These are phyloP conservation scores for Backusella sp. DNA, from an alignment of 192 early-diverging fungal genomes.

Conservation along the genomic window DNA sequence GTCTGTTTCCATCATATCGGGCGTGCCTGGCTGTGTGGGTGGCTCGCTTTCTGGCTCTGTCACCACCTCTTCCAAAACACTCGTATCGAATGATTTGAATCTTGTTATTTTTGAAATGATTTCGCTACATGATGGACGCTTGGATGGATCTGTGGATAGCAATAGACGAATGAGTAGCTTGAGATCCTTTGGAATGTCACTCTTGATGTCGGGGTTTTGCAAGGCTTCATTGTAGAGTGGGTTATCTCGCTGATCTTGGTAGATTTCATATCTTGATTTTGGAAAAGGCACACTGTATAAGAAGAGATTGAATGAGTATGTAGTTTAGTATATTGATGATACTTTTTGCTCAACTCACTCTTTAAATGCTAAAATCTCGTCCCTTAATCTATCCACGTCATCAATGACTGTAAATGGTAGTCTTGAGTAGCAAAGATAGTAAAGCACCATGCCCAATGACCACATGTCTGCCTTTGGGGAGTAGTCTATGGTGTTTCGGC, in stretches of 20 bases:
- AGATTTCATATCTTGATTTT: slow-evolving; percentile 20
- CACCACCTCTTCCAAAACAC: background rate
- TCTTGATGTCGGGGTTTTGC: background rate
- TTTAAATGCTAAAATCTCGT: slow-evolving; percentile 75
- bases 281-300: slow-evolving; percentile 39
- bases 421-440: slow-evolving; percentile 84
- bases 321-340: background rate
- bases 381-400: slow-evolving; percentile 82
- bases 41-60: background rate
- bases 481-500: slow-evolving; percentile 74
- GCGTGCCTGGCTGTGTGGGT: background rate
- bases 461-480: slow-evolving; percentile 91
- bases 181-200: slow-evolving; percentile 55
- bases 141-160: slow-evolving; percentile 50
- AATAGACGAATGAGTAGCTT: slow-evolving; percentile 55
- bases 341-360: slow-evolving; percentile 27
- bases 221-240: background rate
- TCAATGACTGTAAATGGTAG: slow-evolving; percentile 86
- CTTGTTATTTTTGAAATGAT: slow-evolving; percentile 43
- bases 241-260: background rate
- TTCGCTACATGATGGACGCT: slow-evolving; percentile 61
- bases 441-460: slow-evolving; percentile 92
- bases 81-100: background rate
- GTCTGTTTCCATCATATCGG: background rate
- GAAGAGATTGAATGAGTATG: background rate